These are phyloP conservation scores for Camellia oleifera DNA, from an alignment of 179 eudicot species.

Conservation along the genomic window DNA sequence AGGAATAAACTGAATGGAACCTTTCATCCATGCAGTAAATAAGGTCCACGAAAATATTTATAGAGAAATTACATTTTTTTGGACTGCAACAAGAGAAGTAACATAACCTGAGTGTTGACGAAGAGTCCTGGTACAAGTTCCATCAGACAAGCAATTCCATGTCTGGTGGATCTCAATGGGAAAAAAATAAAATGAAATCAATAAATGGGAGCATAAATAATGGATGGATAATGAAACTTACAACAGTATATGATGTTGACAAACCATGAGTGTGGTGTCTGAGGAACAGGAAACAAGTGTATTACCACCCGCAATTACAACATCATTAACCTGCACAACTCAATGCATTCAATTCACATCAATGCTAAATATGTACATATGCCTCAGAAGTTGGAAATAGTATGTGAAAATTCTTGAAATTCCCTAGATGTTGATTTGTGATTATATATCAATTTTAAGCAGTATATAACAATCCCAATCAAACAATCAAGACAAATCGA, in stretches of 20 bases:
- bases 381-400: background rate
- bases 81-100: constrained; percentile 90
- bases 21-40: constrained; percentile 1
- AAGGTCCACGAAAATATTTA: background rate
- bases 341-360: constrained; percentile 8
- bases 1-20: background rate
- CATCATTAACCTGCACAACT: constrained; percentile 87
- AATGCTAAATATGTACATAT: background rate
- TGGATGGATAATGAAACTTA: background rate
- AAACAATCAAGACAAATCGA: too few relatives aligned
- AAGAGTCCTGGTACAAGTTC: constrained; percentile 73
- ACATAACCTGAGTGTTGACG: constrained; percentile 97
- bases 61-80: constrained; percentile 65
- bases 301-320: constrained; percentile 76
- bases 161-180: constrained; percentile 43
- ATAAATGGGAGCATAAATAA: background rate
- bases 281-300: constrained; percentile 97
- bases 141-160: constrained; percentile 87
- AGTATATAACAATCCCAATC: too few relatives aligned
- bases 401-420: too few relatives aligned
- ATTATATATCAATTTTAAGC: too few relatives aligned
- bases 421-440: too few relatives aligned
- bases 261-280: constrained; percentile 89
- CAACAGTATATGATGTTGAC: constrained; percentile 6
- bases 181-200: background rate